Evolutionary conservation across 23 red algal genomes (phyloP).

Genomic region (Agarophyton chilense): DNA sequence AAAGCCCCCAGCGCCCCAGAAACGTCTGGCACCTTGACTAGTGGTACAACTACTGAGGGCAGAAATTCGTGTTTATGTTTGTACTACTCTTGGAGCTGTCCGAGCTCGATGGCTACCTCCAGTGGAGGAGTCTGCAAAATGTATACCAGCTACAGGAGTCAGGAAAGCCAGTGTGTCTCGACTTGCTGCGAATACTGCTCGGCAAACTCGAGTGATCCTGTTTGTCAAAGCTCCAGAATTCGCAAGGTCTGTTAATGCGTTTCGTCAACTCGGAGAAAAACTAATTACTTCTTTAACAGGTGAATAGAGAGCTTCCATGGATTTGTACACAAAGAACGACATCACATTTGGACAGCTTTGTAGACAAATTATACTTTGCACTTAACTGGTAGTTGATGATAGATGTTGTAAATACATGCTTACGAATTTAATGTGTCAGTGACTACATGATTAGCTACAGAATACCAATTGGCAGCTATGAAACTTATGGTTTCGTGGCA

Average conservation of each 20-base stretch:
- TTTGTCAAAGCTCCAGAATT: slow-evolving; percentile 9
- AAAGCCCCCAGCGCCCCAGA: background rate
- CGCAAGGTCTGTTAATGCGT: background rate
- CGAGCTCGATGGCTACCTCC: background rate
- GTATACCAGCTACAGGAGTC: background rate
- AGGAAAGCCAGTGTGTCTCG: background rate
- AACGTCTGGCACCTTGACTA: background rate
- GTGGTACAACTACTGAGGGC: background rate
- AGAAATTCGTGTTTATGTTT: background rate
- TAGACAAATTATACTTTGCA: no score
- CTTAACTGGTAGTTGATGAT: no score
- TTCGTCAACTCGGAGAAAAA: no score
- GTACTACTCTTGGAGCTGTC: background rate
- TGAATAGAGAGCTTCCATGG: no score
- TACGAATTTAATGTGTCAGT: no score
- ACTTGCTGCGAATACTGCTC: background rate
- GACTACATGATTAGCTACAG: no score
- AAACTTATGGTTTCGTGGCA: no score
- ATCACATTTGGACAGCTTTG: no score
- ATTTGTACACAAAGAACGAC: no score
- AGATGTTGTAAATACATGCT: no score
- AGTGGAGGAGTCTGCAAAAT: background rate
- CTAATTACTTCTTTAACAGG: no score
- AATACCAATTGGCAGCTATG: no score
- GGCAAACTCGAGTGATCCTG: background rate